phyloP scores from a whole-genome alignment of 441 rosid species.

The Gossypium davidsonii region DNA sequence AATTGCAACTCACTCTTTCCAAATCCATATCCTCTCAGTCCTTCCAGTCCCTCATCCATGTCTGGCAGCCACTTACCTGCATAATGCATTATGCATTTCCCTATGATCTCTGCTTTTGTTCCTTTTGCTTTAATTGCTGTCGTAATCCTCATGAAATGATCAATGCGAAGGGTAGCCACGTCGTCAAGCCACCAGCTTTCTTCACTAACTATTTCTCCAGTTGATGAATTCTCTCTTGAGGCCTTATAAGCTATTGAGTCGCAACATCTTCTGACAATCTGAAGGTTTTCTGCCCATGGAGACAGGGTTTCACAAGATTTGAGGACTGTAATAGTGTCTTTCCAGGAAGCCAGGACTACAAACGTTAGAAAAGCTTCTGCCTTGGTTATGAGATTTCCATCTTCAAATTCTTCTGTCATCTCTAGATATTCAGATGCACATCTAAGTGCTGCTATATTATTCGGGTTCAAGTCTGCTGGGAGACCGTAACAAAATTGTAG shows the following conservation, averaged over 20 bases:
- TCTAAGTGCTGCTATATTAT: slow-evolving; percentile 55
- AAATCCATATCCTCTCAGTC: slow-evolving; percentile 48
- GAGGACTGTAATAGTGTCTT: slow-evolving; percentile 61
- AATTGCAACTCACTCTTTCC: slow-evolving; percentile 59
- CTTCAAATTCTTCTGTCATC: slow-evolving; percentile 81
- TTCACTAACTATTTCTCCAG: slow-evolving; percentile 23
- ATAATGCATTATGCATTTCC: slow-evolving; percentile 51
- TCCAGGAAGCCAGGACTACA: slow-evolving; percentile 70
- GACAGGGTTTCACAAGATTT: slow-evolving; percentile 56
- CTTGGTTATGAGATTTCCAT: slow-evolving; percentile 65
- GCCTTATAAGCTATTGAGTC: slow-evolving; percentile 77
- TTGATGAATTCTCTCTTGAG: slow-evolving; percentile 33
- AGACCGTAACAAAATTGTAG: slow-evolving; percentile 64
- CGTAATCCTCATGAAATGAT: slow-evolving; percentile 67
- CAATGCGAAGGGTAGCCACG: slow-evolving; percentile 44
- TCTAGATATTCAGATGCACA: slow-evolving; percentile 78
- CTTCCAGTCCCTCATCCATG: slow-evolving; percentile 54
- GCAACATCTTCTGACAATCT: slow-evolving; percentile 69
- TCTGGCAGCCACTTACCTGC: slow-evolving; percentile 50
- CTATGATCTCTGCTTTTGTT: slow-evolving; percentile 42
- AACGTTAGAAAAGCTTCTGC: slow-evolving; percentile 79
- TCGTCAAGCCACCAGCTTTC: slow-evolving; percentile 52
- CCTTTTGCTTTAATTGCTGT: slow-evolving; percentile 54
- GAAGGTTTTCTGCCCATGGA: slow-evolving; percentile 82
- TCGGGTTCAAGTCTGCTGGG: slow-evolving; percentile 48